These are phyloP conservation scores for Metschnikowia lochheadii DNA, from an alignment of 805 yeast species.

Conservation along the genomic window DNA sequence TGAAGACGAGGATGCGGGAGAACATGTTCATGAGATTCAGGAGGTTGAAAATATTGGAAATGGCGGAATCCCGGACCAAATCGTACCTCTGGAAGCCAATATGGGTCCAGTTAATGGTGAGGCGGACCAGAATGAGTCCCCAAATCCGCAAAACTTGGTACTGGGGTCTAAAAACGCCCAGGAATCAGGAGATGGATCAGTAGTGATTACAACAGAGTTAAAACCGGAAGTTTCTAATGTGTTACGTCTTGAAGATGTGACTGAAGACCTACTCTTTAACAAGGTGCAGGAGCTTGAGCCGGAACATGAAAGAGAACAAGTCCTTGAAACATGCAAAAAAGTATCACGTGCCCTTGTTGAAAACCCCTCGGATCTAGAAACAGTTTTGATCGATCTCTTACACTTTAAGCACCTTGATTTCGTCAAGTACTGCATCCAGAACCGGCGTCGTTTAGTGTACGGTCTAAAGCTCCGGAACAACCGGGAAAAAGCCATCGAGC, in stretches of 20 bases:
- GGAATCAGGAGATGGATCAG: not conserved
- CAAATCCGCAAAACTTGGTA: too few species aligned
- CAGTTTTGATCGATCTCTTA: slow-evolving; percentile 49
- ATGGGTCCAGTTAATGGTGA: not conserved
- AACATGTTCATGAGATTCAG: slow-evolving; percentile 23
- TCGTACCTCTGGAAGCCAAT: slow-evolving; percentile 10
- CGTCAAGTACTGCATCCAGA: slow-evolving; percentile 45
- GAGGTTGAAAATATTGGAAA: slow-evolving; percentile 20
- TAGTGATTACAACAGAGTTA: not conserved
- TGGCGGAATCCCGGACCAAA: slow-evolving; percentile 16
- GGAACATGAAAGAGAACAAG: slow-evolving; percentile 37
- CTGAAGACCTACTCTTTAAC: slow-evolving; percentile 11
- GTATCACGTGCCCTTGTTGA: slow-evolving; percentile 36
- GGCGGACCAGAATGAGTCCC: not conserved
- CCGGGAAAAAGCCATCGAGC: slow-evolving; percentile 33
- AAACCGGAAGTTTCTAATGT: not conserved
- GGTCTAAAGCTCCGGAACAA: slow-evolving; percentile 42
- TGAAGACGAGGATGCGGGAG: slow-evolving; percentile 10
- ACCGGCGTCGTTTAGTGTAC: slow-evolving; percentile 52
- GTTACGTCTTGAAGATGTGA: slow-evolving; percentile 11
- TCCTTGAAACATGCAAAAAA: slow-evolving; percentile 33
- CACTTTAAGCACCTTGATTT: slow-evolving; percentile 49
- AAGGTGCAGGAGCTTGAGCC: slow-evolving; percentile 36
- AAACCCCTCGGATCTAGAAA: slow-evolving; percentile 46
- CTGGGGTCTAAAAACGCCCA: too few species aligned